phyloP scores from a whole-genome alignment of 2,329 filamentous ascomycete species.

The Periconia sp. region DNA sequence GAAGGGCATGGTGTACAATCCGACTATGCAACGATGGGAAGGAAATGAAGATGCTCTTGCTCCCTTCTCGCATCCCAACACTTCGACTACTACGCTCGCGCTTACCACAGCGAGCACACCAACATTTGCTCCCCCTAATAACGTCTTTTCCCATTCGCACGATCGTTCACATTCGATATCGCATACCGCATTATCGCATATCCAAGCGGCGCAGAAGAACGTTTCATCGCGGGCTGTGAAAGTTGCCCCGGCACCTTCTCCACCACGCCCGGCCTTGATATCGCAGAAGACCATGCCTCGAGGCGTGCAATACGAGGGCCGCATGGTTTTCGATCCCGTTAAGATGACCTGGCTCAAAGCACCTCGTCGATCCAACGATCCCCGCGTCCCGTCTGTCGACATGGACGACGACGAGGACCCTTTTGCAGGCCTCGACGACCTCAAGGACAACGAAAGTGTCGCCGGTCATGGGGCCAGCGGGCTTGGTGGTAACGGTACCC shows the following conservation, averaged over 20 bases:
- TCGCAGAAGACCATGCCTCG: constrained; percentile 82
- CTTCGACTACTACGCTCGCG: constrained; percentile 55
- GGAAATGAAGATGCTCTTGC: constrained; percentile 88
- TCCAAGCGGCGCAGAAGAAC: constrained; percentile 48
- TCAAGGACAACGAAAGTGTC: constrained; percentile 68
- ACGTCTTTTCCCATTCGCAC: constrained; percentile 35
- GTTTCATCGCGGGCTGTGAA: constrained; percentile 44
- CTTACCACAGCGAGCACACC: constrained; percentile 48
- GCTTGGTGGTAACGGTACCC: constrained; percentile 22
- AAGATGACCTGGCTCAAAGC: constrained; percentile 98
- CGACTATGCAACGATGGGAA: constrained; percentile 86
- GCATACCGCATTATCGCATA: constrained; percentile 49
- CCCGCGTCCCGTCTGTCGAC: constrained; percentile 60
- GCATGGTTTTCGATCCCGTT: constrained; percentile 97
- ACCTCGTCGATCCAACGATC: constrained; percentile 40
- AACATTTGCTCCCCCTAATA: constrained; percentile 43
- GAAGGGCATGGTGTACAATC: constrained; percentile 97
- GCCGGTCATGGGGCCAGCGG: constrained; percentile 29
- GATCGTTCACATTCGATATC: constrained; percentile 45
- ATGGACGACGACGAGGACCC: constrained; percentile 89
- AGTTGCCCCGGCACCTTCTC: constrained; percentile 46
- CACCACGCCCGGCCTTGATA: constrained; percentile 77
- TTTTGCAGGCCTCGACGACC: constrained; percentile 92
- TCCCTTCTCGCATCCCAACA: constrained; percentile 66
- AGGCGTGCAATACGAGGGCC: constrained; percentile 91